Evolutionary conservation across 75 land plant genomes (phyloP), one percentile per base, ranked within the genome.

Genomic region (Adiantum capillusveneris): DNA sequence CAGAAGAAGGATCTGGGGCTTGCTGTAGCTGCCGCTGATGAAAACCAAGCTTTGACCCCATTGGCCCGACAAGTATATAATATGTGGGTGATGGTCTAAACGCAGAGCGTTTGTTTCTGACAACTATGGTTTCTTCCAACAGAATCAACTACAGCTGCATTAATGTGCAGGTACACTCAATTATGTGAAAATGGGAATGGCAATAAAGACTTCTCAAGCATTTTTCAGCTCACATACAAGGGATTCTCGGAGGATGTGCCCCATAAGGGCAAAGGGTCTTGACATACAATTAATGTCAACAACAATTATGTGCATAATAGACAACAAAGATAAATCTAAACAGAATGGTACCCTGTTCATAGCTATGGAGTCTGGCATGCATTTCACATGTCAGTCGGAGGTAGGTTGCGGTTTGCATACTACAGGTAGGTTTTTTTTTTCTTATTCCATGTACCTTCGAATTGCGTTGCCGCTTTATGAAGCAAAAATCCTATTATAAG

Each of bases 1-100:
- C 80, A 90, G 96, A 82, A 81, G 24, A 90, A 90, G 62, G 96
- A 90, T 46, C 64, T 90, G 62, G 78, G 59, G 48, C 80, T 90
- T 22, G 96, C 96, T 19, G 36, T 62, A 44, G 70, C 68, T 57
- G 75, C 90, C 30, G 90, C 90, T 25, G 70, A 64, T 53, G 87
- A 83, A 44, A 59, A 63, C 34, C 80, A 76, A 21, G 22, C 57
- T 21, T 60, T 64, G 31, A 62, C 52, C 20, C 90, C 82, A 25
- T 29, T 90, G 27, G 64, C 83, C 21, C 55, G 61, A 53, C 68
- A 79, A 60, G 77, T 88, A 44, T 64, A 58, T 29, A 70, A 83
- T 17, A 78, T 86, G 95, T 89, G 31, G 25, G 21, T 45, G 53
- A 16, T 26, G 1, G 6, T 64, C 29, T 57, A 11, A 17, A 2